phyloP scores from a whole-genome alignment of 2,329 filamentous ascomycete species.

The Sporothrix globosa region DNA sequence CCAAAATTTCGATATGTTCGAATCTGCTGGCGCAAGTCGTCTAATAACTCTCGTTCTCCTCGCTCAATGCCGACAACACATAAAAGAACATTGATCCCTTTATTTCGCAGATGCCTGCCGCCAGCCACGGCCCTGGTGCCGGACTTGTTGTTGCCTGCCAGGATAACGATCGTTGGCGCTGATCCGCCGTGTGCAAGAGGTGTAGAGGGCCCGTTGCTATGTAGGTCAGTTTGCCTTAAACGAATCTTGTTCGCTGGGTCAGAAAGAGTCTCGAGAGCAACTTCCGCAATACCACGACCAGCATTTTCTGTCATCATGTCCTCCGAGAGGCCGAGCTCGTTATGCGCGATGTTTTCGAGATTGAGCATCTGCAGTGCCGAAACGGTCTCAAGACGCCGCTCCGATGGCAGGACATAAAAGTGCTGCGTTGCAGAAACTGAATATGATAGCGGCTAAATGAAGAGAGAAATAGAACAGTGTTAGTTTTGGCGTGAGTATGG shows the following conservation, averaged over 20 bases:
- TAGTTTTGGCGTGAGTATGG: neutral
- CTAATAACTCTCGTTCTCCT: constrained; percentile 75
- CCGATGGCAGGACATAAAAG: constrained; percentile 59
- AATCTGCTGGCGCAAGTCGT: constrained; percentile 78
- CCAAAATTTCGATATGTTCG: constrained; percentile 83
- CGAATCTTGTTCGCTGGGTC: constrained; percentile 63
- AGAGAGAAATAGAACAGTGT: neutral
- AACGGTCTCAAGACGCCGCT: constrained; percentile 63
- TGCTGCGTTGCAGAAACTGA: constrained; percentile 43
- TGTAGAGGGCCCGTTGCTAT: neutral
- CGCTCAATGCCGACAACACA: constrained; percentile 85
- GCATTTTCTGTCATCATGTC: constrained; percentile 92
- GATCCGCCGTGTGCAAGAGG: constrained; percentile 23
- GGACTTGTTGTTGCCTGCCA: constrained; percentile 95
- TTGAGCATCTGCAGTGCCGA: constrained; percentile 85
- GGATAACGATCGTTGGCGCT: constrained; percentile 62
- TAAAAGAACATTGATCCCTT: constrained; percentile 77
- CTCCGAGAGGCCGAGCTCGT: constrained; percentile 83
- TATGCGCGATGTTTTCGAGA: constrained; percentile 86
- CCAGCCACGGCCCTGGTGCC: constrained; percentile 84
- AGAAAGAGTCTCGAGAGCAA: constrained; percentile 70
- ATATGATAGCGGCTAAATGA: constrained; percentile 34
- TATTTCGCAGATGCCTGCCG: constrained; percentile 82
- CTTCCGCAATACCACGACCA: constrained; percentile 83
- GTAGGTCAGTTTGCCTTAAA: constrained; percentile 47